Evolutionary conservation across 805 yeast species (phyloP).

Genomic region (Cyberlindnera galapagoensis): DNA sequence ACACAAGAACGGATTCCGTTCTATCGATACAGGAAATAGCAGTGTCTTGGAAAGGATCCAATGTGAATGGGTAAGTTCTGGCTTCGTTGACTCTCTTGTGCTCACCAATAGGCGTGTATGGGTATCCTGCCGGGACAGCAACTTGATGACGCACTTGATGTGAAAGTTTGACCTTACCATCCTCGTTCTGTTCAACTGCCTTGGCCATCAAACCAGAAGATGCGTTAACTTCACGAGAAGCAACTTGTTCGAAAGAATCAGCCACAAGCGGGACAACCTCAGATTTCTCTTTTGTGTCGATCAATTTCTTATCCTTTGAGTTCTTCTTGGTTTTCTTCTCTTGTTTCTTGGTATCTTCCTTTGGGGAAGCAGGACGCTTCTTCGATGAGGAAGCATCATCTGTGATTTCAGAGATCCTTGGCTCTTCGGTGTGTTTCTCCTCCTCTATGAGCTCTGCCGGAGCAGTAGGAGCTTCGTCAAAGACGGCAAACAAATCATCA

Average conservation of each 20-base stretch:
- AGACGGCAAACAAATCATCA: slow-evolving; percentile 59
- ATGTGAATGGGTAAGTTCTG: slow-evolving; percentile 81
- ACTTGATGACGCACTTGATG: slow-evolving; percentile 98
- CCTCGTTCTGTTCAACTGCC: slow-evolving; percentile 28
- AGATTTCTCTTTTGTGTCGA: slow-evolving; percentile 35
- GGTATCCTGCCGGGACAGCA: slow-evolving; percentile 88
- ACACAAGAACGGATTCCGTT: slow-evolving; percentile 88
- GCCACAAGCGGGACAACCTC: slow-evolving; percentile 69
- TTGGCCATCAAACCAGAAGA: slow-evolving; percentile 60
- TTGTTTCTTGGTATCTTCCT: not conserved
- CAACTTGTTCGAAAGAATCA: slow-evolving; percentile 83
- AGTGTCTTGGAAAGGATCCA: slow-evolving; percentile 97
- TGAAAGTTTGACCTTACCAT: slow-evolving; percentile 58
- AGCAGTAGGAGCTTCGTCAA: slow-evolving; percentile 45
- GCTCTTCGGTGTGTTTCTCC: slow-evolving; percentile 2
- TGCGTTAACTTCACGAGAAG: slow-evolving; percentile 81
- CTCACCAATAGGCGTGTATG: slow-evolving; percentile 81
- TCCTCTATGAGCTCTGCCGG: slow-evolving; percentile 20
- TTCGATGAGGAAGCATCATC: slow-evolving; percentile 19
- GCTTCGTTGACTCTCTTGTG: slow-evolving; percentile 79
- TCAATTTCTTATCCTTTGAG: slow-evolving; percentile 25
- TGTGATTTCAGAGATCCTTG: slow-evolving; percentile 8
- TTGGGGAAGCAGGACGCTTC: slow-evolving; percentile 22
- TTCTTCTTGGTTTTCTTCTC: slow-evolving; percentile 12
- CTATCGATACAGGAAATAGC: slow-evolving; percentile 95